Evolutionary conservation across 2,329 filamentous ascomycete genomes (phyloP).

Genomic region (Cladophialophora yegresii): DNA sequence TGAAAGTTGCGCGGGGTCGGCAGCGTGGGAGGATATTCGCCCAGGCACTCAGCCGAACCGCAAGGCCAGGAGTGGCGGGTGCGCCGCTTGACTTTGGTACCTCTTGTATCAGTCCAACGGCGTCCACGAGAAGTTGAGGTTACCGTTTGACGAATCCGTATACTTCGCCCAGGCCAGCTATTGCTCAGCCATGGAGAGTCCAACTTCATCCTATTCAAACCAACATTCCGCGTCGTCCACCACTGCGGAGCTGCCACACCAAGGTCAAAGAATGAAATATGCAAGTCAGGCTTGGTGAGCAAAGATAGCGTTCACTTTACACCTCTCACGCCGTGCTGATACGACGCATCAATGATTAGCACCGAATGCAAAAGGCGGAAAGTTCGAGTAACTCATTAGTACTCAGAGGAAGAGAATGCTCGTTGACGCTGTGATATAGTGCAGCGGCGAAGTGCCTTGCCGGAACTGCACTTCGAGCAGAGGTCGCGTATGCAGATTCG

Average conservation of each 20-base stretch:
- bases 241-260: background rate
- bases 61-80: no score
- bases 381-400: background rate
- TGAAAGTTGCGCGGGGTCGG: no score
- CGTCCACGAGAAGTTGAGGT: no score
- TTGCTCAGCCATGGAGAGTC: background rate
- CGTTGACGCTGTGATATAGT: background rate
- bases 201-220: background rate
- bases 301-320: background rate
- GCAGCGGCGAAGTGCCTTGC: slow-evolving; percentile 12
- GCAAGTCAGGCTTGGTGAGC: slow-evolving; percentile 2
- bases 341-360: background rate
- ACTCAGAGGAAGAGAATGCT: background rate
- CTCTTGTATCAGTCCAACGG: no score
- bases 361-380: slow-evolving; percentile 1
- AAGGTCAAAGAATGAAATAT: background rate
- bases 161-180: no score
- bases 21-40: no score
- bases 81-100: no score
- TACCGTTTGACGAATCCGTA: no score
- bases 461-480: slow-evolving; percentile 12
- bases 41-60: no score
- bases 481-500: slow-evolving; percentile 1
- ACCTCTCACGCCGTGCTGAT: background rate
- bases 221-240: background rate